These are phyloP conservation scores for Leishmania turanica DNA, from an alignment of 208 protist species.

Conservation along the genomic window DNA sequence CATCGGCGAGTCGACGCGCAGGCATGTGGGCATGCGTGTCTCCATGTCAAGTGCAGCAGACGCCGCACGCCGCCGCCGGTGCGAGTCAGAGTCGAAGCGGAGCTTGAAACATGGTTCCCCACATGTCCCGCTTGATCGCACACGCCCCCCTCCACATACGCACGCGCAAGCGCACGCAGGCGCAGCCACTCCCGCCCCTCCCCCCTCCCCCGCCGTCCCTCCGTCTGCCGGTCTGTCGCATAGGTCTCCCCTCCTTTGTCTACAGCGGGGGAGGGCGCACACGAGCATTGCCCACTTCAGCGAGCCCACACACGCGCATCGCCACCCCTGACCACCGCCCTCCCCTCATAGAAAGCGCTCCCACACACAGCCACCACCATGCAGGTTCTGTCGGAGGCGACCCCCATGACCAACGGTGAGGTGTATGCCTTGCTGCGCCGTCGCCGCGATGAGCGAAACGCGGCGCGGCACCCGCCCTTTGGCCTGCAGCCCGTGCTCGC, in stretches of 20 bases:
- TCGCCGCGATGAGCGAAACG: conserved; percentile 80
- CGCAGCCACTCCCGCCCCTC: not conserved
- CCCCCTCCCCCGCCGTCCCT: not conserved
- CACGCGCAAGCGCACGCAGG: not conserved
- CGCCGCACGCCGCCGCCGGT: not conserved
- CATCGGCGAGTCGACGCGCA: not conserved
- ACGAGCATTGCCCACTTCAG: not conserved
- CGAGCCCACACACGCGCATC: not conserved
- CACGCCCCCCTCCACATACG: not conserved
- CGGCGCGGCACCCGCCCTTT: conserved; percentile 61
- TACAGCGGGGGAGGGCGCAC: not conserved
- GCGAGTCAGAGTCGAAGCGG: not conserved
- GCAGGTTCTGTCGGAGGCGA: conserved; percentile 67
- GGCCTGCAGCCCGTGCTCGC: conserved; percentile 50
- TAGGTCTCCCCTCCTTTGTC: conserved; percentile 8
- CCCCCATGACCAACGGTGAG: conserved; percentile 80
- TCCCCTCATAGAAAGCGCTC: not conserved
- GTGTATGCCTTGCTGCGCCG: conserved; percentile 82
- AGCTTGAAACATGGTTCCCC: not conserved
- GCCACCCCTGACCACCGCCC: not conserved
- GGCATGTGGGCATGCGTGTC: not conserved
- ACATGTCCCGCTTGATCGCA: not conserved
- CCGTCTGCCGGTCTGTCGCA: not conserved
- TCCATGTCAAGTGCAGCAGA: not conserved
- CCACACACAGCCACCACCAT: conserved; percentile 16